Evolutionary conservation across 495 filamentous ascomycete genomes (phyloP).

Genomic region (Polyplosphaeria fusca): DNA sequence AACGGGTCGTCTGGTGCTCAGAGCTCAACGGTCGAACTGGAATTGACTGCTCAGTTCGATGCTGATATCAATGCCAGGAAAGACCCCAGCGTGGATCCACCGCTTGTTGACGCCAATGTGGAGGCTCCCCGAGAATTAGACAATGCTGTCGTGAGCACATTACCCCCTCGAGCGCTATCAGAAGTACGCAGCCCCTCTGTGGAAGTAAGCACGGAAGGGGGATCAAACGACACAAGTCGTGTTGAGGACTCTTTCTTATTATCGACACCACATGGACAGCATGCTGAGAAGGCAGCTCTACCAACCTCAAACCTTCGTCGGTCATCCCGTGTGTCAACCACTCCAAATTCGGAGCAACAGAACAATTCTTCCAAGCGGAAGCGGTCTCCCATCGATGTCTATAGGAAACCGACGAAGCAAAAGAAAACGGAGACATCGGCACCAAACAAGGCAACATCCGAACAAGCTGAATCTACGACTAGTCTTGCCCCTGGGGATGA

Average conservation of each 20-base stretch:
- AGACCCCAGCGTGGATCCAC: background rate
- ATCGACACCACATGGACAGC: background rate
- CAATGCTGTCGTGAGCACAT: conserved; percentile 3
- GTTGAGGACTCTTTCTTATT: conserved; percentile 21
- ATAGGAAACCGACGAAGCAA: conserved; percentile 22
- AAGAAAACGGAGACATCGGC: conserved; percentile 14
- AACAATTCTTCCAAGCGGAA: conserved; percentile 32
- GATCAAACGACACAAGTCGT: conserved; percentile 20
- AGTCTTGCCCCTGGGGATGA: background rate
- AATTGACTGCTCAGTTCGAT: conserved; percentile 24
- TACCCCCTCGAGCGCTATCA: background rate
- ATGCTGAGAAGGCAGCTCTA: background rate
- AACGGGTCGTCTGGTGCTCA: conserved; percentile 2
- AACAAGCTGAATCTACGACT: background rate
- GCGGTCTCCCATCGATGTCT: background rate
- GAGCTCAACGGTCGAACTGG: conserved; percentile 20
- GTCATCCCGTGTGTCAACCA: conserved; percentile 5
- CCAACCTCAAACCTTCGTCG: conserved; percentile 1
- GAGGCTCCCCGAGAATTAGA: conserved; percentile 4
- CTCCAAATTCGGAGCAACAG: background rate
- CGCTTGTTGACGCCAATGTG: no score
- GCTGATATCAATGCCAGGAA: conserved; percentile 14
- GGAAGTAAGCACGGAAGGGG: background rate
- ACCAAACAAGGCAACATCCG: background rate
- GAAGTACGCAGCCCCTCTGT: background rate